Evolutionary conservation across 371 early-diverging fungal genomes (phyloP).

Genomic region (Mortierella sp.): DNA sequence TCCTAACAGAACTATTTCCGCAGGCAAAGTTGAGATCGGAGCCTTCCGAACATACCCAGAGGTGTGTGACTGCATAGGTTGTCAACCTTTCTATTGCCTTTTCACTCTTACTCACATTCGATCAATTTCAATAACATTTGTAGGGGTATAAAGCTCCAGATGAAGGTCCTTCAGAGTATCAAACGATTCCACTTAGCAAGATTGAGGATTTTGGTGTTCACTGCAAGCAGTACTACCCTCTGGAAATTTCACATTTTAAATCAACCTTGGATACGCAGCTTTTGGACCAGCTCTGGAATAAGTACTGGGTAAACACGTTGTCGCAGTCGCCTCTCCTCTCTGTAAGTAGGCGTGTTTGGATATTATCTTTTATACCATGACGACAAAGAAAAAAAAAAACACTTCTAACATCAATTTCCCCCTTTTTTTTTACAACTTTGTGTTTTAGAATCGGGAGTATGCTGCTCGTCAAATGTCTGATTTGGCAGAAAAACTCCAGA

Average conservation of each 20-base stretch:
- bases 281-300: constrained; percentile 94
- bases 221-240: constrained; percentile 92
- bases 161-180: constrained; percentile 80
- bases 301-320: constrained; percentile 97
- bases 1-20: constrained; percentile 95
- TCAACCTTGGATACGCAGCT: constrained; percentile 88
- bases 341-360: constrained; percentile 60
- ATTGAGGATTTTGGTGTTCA: constrained; percentile 99
- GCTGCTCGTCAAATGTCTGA: constrained; percentile 83
- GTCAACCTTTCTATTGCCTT: background rate
- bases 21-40: constrained; percentile 97
- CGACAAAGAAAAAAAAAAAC: background rate
- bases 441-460: constrained; percentile 82
- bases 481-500: constrained; percentile 86
- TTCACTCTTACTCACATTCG: background rate
- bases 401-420: background rate
- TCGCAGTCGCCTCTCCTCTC: constrained; percentile 92
- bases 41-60: constrained; percentile 97
- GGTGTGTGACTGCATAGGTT: background rate
- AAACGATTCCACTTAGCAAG: constrained; percentile 92
- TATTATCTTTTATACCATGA: background rate
- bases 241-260: constrained; percentile 95
- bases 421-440: background rate
- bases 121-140: background rate
- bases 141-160: constrained; percentile 84